Evolutionary conservation across 2,329 filamentous ascomycete species (phyloP).

Genomic region (Fusarium torulosum): DNA sequence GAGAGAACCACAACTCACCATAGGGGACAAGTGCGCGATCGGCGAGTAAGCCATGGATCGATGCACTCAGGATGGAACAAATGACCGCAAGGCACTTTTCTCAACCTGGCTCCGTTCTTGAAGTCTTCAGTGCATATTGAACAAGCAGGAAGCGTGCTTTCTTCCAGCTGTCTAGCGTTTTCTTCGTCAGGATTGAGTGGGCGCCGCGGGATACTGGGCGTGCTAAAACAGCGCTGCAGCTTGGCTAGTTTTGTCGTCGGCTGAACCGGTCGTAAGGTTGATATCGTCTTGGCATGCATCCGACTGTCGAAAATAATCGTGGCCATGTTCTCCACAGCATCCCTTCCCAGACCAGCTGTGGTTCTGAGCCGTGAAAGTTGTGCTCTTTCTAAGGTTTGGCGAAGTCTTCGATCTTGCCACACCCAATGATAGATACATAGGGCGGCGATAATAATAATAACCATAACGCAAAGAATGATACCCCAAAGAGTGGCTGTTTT

Average conservation of each 20-base stretch:
- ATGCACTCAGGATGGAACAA: constrained; percentile 40
- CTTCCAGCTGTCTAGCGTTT: rapidly evolving
- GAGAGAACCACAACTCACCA: constrained; percentile 6
- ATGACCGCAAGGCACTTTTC: constrained; percentile 26
- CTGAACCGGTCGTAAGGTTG: background rate
- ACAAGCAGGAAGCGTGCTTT: background rate
- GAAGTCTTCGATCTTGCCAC: background rate
- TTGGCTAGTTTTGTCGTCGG: background rate
- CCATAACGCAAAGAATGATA: background rate
- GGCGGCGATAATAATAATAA: constrained; percentile 1
- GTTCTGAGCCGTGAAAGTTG: constrained; percentile 9
- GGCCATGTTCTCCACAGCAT: constrained; percentile 20
- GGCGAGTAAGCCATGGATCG: constrained; percentile 34
- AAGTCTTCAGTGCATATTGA: constrained; percentile 36
- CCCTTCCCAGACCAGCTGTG: constrained; percentile 1
- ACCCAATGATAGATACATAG: constrained; percentile 19
- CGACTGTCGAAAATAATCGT: constrained; percentile 1
- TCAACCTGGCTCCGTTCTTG: background rate
- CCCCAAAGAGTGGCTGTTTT: constrained; percentile 13
- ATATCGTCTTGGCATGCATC: background rate
- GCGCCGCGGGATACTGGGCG: background rate
- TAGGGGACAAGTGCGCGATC: constrained; percentile 36
- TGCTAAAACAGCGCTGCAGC: background rate
- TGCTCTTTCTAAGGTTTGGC: background rate
- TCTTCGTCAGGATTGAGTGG: rapidly evolving